Conservation (phyloP, 2,329 filamentous ascomycete genomes). For the Aspergillus pseudoterreus region DNA sequence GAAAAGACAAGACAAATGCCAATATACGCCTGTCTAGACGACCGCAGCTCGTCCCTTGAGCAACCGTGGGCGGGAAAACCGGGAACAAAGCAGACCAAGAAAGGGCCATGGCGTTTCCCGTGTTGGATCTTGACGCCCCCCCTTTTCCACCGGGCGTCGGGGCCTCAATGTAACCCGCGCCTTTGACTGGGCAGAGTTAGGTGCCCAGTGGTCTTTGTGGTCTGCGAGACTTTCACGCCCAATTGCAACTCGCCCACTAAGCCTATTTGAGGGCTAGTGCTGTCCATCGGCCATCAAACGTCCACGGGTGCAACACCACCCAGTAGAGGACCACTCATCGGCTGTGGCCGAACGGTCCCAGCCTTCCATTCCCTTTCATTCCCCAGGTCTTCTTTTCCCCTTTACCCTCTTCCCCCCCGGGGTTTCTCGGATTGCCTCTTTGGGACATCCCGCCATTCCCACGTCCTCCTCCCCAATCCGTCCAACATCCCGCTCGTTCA, state of each 20-base stretch:
- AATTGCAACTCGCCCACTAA: background rate
- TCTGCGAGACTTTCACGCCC: no score
- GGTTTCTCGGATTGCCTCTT: slow-evolving; percentile 10
- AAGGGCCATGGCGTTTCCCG: no score
- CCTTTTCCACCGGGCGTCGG: no score
- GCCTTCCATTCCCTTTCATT: background rate
- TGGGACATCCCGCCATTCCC: slow-evolving; percentile 3
- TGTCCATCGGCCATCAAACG: background rate
- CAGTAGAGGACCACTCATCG: background rate
- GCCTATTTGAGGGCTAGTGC: background rate
- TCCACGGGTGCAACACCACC: background rate
- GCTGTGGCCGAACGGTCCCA: background rate
- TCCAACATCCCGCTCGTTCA: background rate
- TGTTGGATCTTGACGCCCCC: no score
- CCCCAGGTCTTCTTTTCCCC: background rate
- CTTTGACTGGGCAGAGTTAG: background rate
- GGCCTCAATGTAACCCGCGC: background rate
- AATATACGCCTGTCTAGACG: slow-evolving; percentile 5
- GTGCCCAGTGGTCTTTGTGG: background rate
- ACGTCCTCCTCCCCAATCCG: background rate
- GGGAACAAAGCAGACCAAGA: no score
- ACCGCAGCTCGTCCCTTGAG: background rate
- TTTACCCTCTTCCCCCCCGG: background rate
- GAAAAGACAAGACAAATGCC: slow-evolving; percentile 4
- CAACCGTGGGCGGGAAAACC: no score